Evolutionary conservation across 257 asterid genomes (phyloP).

Genomic region (Solanum chmielewskii): DNA sequence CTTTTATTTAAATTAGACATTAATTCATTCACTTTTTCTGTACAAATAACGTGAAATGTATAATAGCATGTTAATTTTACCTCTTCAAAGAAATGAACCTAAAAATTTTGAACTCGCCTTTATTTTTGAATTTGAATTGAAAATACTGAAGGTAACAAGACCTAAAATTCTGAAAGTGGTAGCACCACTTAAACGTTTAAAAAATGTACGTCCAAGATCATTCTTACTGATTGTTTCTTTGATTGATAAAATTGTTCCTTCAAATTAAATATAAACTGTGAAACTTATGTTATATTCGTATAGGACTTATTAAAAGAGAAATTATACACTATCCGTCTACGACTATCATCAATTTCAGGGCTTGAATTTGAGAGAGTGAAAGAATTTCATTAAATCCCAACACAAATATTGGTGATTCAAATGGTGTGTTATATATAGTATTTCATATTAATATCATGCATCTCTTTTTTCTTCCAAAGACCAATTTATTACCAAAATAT

Average conservation of each 20-base stretch:
- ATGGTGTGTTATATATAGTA: background rate
- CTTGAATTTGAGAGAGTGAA: too few relatives aligned
- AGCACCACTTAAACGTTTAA: conserved; percentile 57
- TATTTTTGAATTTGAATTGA: background rate
- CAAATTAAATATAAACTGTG: conserved; percentile 82
- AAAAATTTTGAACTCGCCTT: background rate
- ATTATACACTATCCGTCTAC: background rate
- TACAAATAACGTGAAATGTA: background rate
- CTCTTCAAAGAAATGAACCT: background rate
- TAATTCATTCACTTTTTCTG: background rate
- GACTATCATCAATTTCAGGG: too few relatives aligned
- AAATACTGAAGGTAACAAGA: background rate
- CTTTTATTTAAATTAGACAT: background rate
- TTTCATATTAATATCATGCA: background rate
- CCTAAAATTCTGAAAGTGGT: conserved; percentile 56
- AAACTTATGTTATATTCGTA: conserved; percentile 9
- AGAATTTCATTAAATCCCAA: background rate
- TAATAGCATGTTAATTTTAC: background rate
- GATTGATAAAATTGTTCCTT: conserved; percentile 79
- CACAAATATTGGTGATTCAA: background rate
- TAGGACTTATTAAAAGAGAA: background rate
- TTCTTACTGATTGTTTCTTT: conserved; percentile 50
- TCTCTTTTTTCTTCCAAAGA: background rate
- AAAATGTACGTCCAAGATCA: conserved; percentile 24
- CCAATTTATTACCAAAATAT: background rate